A percentile compares a stretch with the other conserved stretches of the same genome.
Evolutionary conservation across 768 basidiomycete species (phyloP).

Genomic region (Leccinum broughii): DNA sequence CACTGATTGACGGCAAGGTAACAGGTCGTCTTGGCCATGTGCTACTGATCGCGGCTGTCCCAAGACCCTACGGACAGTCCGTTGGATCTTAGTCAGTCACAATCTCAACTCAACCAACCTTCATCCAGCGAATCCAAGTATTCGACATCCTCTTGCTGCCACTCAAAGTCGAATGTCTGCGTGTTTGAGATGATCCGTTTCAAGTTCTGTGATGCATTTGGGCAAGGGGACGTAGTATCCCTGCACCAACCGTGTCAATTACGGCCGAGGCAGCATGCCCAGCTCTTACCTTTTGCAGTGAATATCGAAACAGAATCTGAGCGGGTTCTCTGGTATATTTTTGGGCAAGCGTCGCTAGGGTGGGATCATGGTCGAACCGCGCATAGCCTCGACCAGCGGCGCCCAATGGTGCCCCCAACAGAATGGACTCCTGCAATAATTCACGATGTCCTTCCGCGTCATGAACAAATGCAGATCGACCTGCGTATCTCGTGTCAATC

Average conservation of each 20-base stretch:
- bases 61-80: slow-evolving; percentile 8
- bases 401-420: slow-evolving; percentile 57
- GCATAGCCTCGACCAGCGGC: slow-evolving; percentile 42
- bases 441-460: slow-evolving; percentile 55
- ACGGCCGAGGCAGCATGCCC: background rate
- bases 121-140: slow-evolving; percentile 50
- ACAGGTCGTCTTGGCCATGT: slow-evolving; percentile 7
- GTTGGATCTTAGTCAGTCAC: slow-evolving; percentile 12
- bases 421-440: slow-evolving; percentile 50
- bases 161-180: slow-evolving; percentile 63
- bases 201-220: slow-evolving; percentile 49
- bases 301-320: slow-evolving; percentile 54
- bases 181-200: slow-evolving; percentile 50
- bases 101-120: slow-evolving; percentile 34
- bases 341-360: slow-evolving; percentile 45
- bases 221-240: slow-evolving; percentile 62
- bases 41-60: background rate
- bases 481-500: background rate
- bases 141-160: slow-evolving; percentile 49
- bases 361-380: slow-evolving; percentile 63
- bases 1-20: background rate
- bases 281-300: slow-evolving; percentile 64
- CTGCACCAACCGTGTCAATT: slow-evolving; percentile 6
- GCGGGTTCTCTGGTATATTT: slow-evolving; percentile 60
- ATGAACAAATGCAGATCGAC: no score